Percentiles rank a stretch among this genome's conserved stretches.
phyloP scores from a whole-genome alignment of 2,329 filamentous ascomycete genomes.

The Cytospora leucostoma region DNA sequence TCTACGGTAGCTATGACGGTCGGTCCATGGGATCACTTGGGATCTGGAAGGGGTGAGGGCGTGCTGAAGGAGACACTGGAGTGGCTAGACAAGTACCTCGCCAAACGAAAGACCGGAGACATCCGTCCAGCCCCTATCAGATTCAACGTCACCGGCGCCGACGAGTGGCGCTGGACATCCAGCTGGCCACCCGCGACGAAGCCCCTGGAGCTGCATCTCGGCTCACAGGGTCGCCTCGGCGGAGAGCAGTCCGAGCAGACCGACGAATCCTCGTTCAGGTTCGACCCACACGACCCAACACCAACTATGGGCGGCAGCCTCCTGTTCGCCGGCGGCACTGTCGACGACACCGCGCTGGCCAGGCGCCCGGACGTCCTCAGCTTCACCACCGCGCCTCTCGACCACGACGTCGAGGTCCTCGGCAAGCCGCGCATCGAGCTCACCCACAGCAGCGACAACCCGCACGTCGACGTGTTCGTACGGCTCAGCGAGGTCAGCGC shows the following conservation, averaged over 20 bases:
- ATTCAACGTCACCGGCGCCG: constrained; percentile 17
- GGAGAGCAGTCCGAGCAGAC: background rate
- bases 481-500: constrained; percentile 32
- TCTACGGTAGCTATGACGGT: constrained; percentile 19
- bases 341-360: constrained; percentile 29
- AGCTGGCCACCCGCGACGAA: constrained; percentile 26
- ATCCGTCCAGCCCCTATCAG: constrained; percentile 13
- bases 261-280: constrained; percentile 28
- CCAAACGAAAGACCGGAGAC: background rate
- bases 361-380: constrained; percentile 31
- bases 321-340: constrained; percentile 23
- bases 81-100: constrained; percentile 25
- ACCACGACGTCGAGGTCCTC: constrained; percentile 28
- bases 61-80: constrained; percentile 11
- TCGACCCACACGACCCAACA: constrained; percentile 33
- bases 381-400: constrained; percentile 31
- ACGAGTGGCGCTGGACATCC: constrained; percentile 23
- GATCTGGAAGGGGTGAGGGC: background rate
- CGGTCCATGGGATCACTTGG: constrained; percentile 22
- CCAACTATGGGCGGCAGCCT: constrained; percentile 30
- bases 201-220: constrained; percentile 19
- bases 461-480: constrained; percentile 32
- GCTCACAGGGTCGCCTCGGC: constrained; percentile 4
- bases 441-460: constrained; percentile 31
- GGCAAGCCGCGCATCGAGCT: constrained; percentile 31